These are phyloP conservation scores for Ophiocordyceps australis DNA, from an alignment of 2,329 filamentous ascomycete species.

Conservation along the genomic window DNA sequence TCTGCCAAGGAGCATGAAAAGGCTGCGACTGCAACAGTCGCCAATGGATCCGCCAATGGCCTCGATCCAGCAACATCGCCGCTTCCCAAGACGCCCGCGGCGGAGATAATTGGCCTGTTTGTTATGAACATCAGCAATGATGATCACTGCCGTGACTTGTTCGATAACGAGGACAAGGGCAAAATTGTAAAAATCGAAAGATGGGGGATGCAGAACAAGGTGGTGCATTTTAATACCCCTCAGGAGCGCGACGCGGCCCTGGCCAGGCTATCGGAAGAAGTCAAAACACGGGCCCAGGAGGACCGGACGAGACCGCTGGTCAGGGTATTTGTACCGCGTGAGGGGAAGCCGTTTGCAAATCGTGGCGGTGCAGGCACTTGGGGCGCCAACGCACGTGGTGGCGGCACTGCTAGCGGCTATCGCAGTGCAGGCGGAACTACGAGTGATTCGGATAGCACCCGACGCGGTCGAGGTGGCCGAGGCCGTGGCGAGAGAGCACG, in stretches of 20 bases:
- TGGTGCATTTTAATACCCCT: slow-evolving; percentile 64
- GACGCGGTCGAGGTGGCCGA: slow-evolving; percentile 35
- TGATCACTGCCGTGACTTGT: slow-evolving; percentile 66
- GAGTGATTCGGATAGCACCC: slow-evolving; percentile 45
- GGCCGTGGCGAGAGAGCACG: slow-evolving; percentile 40
- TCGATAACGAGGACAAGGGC: slow-evolving; percentile 62
- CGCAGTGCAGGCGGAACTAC: slow-evolving; percentile 66
- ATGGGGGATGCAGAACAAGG: slow-evolving; percentile 62
- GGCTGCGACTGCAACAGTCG: slow-evolving; percentile 19
- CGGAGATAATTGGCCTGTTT: slow-evolving; percentile 71
- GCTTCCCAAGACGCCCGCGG: slow-evolving; percentile 37
- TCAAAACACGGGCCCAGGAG: slow-evolving; percentile 53
- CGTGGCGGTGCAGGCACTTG: slow-evolving; percentile 51
- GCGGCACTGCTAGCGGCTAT: slow-evolving; percentile 50
- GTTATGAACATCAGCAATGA: slow-evolving; percentile 73
- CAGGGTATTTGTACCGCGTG: slow-evolving; percentile 63
- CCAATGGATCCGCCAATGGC: slow-evolving; percentile 35
- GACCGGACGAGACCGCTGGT: slow-evolving; percentile 66
- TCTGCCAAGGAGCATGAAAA: slow-evolving; percentile 37
- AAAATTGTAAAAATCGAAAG: slow-evolving; percentile 71
- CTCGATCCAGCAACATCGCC: slow-evolving; percentile 37
- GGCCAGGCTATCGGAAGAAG: slow-evolving; percentile 53
- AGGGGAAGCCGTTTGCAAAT: slow-evolving; percentile 31
- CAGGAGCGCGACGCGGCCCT: slow-evolving; percentile 73
- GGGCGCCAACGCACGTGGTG: slow-evolving; percentile 48